These are phyloP conservation scores for Pleurozium schreberi DNA, from an alignment of 225 moss, liverwort and hornwort genomes.

Conservation along the genomic window DNA sequence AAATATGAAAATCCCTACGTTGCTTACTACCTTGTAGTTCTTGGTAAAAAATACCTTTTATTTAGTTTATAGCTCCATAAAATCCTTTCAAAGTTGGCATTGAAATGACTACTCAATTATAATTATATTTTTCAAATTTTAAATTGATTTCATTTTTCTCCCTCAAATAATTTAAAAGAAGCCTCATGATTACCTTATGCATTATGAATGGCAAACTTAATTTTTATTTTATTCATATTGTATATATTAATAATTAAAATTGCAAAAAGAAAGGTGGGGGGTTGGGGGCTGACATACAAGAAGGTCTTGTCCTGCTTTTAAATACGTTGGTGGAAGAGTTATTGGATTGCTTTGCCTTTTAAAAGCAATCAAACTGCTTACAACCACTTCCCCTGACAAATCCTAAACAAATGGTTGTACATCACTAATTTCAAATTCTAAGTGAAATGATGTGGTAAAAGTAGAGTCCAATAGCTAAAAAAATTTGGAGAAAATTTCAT, in stretches of 20 bases:
- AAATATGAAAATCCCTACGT: not conserved
- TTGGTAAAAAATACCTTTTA: not conserved
- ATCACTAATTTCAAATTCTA: not conserved
- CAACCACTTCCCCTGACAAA: slow-evolving; percentile 21
- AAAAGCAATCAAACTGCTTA: slow-evolving; percentile 17
- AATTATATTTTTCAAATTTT: not conserved
- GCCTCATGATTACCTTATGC: accelerated
- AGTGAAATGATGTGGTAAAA: accelerated
- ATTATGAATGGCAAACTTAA: not conserved
- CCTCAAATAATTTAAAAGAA: not conserved
- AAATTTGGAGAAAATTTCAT: not conserved
- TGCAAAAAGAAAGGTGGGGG: accelerated
- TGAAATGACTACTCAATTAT: not conserved
- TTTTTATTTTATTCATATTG: not conserved
- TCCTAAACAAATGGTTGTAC: slow-evolving; percentile 2
- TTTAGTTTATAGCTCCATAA: not conserved
- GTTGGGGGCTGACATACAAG: slow-evolving; percentile 15
- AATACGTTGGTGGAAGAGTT: slow-evolving; percentile 21
- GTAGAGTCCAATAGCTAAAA: too few relatives aligned
- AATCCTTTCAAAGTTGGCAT: not conserved
- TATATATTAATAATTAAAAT: not conserved
- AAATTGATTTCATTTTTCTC: not conserved
- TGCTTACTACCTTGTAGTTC: not conserved
- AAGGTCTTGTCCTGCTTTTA: slow-evolving; percentile 60
- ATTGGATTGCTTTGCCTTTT: slow-evolving; percentile 16